Conservation (phyloP, 1,284 basidiomycete species). For the Rhodotorula glutinis region DNA sequence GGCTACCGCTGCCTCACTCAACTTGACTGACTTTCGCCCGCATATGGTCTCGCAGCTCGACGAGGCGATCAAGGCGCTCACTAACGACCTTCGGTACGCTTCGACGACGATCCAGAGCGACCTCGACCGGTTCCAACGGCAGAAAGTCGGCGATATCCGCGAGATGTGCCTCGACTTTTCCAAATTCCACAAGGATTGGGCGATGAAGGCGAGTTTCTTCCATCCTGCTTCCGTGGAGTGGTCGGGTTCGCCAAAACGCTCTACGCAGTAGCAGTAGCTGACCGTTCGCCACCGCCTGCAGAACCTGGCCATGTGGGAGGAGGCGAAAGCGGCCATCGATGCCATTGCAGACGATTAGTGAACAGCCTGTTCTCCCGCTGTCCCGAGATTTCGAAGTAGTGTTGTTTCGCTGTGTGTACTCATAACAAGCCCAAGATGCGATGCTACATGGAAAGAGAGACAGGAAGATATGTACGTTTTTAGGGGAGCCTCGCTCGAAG, state of each 20-base stretch:
- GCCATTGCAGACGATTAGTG: slow-evolving; percentile 79
- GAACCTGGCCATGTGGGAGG: slow-evolving; percentile 96
- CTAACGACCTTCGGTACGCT: slow-evolving; percentile 91
- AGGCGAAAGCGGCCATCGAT: slow-evolving; percentile 83
- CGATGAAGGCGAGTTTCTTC: slow-evolving; percentile 66
- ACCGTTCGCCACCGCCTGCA: slow-evolving; percentile 47
- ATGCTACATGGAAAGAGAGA: too few relatives aligned
- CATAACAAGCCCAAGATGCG: too few relatives aligned
- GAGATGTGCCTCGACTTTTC: slow-evolving; percentile 90
- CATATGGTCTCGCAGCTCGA: slow-evolving; percentile 62
- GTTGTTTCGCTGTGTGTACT: too few relatives aligned
- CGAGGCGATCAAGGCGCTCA: slow-evolving; percentile 81
- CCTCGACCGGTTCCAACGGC: slow-evolving; percentile 94
- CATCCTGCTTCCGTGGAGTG: too few relatives aligned
- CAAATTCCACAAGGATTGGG: slow-evolving; percentile 88
- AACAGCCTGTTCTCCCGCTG: neutral
- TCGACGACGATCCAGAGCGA: slow-evolving; percentile 96
- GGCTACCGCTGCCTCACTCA: neutral
- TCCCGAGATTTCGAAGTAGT: too few relatives aligned
- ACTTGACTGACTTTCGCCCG: neutral
- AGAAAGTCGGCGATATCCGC: slow-evolving; percentile 92
- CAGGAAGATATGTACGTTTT: neutral
- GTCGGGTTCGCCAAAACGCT: too few relatives aligned
- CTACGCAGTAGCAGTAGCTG: too few relatives aligned
- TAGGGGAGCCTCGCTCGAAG: too few relatives aligned